Base-by-base conservation (phyloP, 2,329 filamentous ascomycete species). In the Hypoxylon sp. region DNA sequence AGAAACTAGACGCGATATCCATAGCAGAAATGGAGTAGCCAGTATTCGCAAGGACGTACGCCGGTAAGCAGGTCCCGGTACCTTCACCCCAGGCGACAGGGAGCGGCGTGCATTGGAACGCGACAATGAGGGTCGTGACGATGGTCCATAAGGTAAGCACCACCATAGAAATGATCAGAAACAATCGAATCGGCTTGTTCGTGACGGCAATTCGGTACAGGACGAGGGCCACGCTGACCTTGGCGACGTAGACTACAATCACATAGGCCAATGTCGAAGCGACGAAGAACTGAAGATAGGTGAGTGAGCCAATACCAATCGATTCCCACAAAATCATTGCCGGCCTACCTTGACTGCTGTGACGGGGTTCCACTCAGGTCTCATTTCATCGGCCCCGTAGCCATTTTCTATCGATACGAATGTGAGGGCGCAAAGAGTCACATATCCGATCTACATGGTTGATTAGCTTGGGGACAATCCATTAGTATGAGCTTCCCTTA, bases 181-280 rank as follows among this genome's bases (percentile, higher is more conserved):
- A 37, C 19, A 22, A 17, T 44, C 35, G 57, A 9, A 60, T 52
- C 24, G 57, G 57, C 35, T 60, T 60, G 33, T 60, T 60, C 8
- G 57, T 60, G n/a, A 51, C 47, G 47, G 57, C 57, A 8, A 60
- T 60, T 51, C 57, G 46, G 44, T 60, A 60, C n/a, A 60, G 24
- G 26, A 60, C 57, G n/a, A 60, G 57, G 26, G 57, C 57, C 24
- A 60, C 57, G 19, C 57, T 60, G 35, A 60, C n/a, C 47, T 60
- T 60, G 24, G 57, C 57, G n/a, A 60, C 11, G 24, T 33, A 51
- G 24, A 60, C 57, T 14, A 60, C 46, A 22, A 60, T 51, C 24
- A 60, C 57, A 51, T 60, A 60, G n/a, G 57, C 57, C 37, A 60
- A 44, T 14, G 57, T 60, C 10, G 57, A 60, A 26, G 57, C 57